Conservation (phyloP, 2,329 filamentous ascomycete species). For the Coniochaeta pulveracea region DNA sequence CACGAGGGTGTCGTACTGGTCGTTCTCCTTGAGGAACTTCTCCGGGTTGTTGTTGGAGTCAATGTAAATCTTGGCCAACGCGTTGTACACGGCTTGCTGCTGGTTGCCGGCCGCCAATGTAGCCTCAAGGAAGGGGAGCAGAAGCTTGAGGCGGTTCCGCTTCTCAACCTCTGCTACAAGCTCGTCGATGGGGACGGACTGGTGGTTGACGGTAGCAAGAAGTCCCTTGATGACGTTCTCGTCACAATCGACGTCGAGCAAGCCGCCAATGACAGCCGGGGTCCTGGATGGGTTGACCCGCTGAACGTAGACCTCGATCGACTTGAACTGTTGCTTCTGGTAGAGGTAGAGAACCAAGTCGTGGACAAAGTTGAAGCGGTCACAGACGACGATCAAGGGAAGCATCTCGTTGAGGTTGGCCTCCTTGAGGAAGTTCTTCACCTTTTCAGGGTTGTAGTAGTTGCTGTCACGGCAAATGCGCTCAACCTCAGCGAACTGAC, state of each 20-base stretch:
- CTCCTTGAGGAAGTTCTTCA: conserved; percentile 99
- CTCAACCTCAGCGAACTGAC: conserved; percentile 91
- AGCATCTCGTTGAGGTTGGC: conserved; percentile 85
- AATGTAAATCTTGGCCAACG: conserved; percentile 97
- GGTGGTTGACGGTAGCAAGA: conserved; percentile 70
- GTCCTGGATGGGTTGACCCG: conserved; percentile 87
- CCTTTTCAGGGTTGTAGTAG: conserved; percentile 83
- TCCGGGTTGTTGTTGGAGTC: conserved; percentile 98
- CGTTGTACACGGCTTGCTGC: conserved; percentile 94
- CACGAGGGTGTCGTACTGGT: conserved; percentile 82
- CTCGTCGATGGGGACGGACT: conserved; percentile 84
- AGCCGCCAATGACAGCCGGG: conserved; percentile 82
- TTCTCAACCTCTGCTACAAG: conserved; percentile 91
- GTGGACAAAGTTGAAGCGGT: conserved; percentile 98
- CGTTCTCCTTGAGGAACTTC: conserved; percentile 94
- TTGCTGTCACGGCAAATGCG: conserved; percentile 93
- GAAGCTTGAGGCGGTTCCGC: conserved; percentile 87
- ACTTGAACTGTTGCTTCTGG: conserved; percentile 98
- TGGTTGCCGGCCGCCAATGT: conserved; percentile 84
- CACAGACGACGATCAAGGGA: conserved; percentile 94
- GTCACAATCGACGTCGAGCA: conserved; percentile 95
- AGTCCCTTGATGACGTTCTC: conserved; percentile 93
- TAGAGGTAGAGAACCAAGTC: conserved; percentile 94
- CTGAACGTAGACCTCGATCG: conserved; percentile 96
- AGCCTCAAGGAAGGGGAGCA: conserved; percentile 90